phyloP scores from a whole-genome alignment of 306 rosid species.

The Cucurbita argyrosperma region DNA sequence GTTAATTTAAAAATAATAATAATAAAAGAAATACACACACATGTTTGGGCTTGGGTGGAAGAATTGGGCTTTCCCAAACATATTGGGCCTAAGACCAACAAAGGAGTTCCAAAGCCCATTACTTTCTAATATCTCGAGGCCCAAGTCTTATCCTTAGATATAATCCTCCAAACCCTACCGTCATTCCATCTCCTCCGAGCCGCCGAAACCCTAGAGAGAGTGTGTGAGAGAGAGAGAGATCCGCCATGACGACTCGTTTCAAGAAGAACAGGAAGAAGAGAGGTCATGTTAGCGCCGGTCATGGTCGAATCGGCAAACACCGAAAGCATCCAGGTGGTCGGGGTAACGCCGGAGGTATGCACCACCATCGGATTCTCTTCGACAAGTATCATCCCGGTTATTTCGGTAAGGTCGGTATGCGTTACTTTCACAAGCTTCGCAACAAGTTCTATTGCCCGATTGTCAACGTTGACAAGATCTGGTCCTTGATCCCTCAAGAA shows the following conservation, averaged over 20 bases:
- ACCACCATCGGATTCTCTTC: constrained; percentile 85
- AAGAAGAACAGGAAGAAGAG: constrained; percentile 95
- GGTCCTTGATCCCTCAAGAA: constrained; percentile 59
- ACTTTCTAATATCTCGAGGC: background rate
- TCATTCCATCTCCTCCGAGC: constrained; percentile 1
- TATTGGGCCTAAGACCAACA: background rate
- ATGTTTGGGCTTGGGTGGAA: background rate
- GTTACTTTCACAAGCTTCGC: constrained; percentile 74
- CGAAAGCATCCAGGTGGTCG: constrained; percentile 86
- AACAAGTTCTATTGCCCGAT: constrained; percentile 65
- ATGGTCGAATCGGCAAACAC: constrained; percentile 77
- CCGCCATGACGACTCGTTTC: constrained; percentile 61
- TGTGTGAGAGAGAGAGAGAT: background rate
- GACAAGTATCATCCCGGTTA: constrained; percentile 85
- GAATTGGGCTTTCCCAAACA: background rate
- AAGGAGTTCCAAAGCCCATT: background rate
- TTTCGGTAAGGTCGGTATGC: constrained; percentile 83
- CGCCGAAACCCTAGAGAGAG: constrained; percentile 21
- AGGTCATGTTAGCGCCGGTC: constrained; percentile 84
- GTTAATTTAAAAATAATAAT: no score
- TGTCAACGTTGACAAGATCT: constrained; percentile 66
- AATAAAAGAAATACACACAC: background rate
- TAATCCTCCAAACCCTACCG: constrained; percentile 17
- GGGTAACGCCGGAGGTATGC: constrained; percentile 92
- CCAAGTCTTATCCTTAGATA: background rate